Conservation (phyloP, 2,329 filamentous ascomycete genomes). For the Apiospora malaysiana region DNA sequence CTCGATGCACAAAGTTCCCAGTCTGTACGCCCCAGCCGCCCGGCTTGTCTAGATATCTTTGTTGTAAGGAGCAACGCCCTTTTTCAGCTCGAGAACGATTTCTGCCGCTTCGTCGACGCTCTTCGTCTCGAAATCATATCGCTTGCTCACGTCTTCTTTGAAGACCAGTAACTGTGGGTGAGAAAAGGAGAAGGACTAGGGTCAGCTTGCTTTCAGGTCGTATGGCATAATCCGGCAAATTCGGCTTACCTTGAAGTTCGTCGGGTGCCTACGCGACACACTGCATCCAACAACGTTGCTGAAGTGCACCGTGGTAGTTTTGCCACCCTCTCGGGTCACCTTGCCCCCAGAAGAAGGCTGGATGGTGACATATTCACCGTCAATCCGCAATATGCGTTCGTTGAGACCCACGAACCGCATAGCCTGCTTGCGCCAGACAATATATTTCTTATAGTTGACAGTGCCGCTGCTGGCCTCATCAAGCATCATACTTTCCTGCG, state of each 20-base stretch:
- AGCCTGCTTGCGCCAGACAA: slow-evolving; percentile 81
- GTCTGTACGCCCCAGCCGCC: not conserved
- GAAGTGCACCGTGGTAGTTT: slow-evolving; percentile 83
- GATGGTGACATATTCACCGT: slow-evolving; percentile 87
- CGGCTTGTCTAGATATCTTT: slow-evolving; percentile 32
- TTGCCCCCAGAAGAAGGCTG: slow-evolving; percentile 74
- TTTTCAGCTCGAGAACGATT: slow-evolving; percentile 80
- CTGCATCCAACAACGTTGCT: slow-evolving; percentile 83
- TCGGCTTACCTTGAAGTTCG: slow-evolving; percentile 73
- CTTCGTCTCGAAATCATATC: slow-evolving; percentile 85
- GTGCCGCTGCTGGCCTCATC: slow-evolving; percentile 59
- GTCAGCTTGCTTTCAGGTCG: not conserved
- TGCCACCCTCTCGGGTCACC: slow-evolving; percentile 67
- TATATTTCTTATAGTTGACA: slow-evolving; percentile 75
- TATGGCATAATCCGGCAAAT: not conserved
- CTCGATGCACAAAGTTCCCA: not conserved
- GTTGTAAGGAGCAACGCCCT: slow-evolving; percentile 70
- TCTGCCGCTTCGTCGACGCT: slow-evolving; percentile 75
- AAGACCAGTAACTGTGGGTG: slow-evolving; percentile 69
- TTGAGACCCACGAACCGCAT: slow-evolving; percentile 81
- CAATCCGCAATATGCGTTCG: slow-evolving; percentile 78
- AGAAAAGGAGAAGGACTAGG: not conserved
- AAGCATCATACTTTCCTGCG: slow-evolving; percentile 65
- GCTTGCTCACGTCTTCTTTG: slow-evolving; percentile 76
- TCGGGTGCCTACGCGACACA: slow-evolving; percentile 78